These are phyloP conservation scores for Candida anutae DNA, from an alignment of 1,139 yeast species.

Conservation along the genomic window DNA sequence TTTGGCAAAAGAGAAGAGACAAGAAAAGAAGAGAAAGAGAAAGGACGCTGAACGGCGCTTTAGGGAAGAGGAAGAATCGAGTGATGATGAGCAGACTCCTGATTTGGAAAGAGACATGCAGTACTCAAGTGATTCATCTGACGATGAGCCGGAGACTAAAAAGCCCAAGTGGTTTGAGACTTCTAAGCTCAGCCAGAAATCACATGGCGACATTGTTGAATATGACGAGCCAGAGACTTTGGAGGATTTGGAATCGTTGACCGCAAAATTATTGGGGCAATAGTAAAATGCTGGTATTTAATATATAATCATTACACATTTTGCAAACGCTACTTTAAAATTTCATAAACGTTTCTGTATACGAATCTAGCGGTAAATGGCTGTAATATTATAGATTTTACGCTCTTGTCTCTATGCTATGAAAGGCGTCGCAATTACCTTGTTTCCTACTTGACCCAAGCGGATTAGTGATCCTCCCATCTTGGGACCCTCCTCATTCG, in stretches of 20 bases:
- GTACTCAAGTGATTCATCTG: constrained; percentile 19
- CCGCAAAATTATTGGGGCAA: constrained; percentile 49
- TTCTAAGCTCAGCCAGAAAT: constrained; percentile 18
- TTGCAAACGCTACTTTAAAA: no score
- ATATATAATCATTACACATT: no score
- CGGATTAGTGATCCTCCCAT: constrained; percentile 38
- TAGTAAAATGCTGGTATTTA: no score
- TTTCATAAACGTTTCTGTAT: no score
- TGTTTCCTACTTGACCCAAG: constrained; percentile 56
- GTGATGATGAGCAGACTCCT: constrained; percentile 15
- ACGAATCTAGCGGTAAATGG: no score
- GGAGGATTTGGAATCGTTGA: constrained; percentile 89
- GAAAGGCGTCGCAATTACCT: constrained; percentile 46
- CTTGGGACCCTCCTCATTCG: constrained; percentile 30
- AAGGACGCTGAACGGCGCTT: constrained; percentile 63
- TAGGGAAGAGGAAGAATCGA: constrained; percentile 30
- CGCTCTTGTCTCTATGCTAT: background rate
- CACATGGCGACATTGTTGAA: constrained; percentile 48
- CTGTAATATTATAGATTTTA: no score
- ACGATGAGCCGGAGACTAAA: constrained; percentile 42
- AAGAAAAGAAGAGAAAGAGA: constrained; percentile 84
- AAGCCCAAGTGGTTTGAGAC: constrained; percentile 58
- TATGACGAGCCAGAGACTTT: constrained; percentile 82
- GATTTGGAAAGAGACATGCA: constrained; percentile 47
- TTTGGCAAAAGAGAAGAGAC: constrained; percentile 73